Evolutionary conservation across 192 early-diverging fungal species (phyloP), one percentile per base, ranked within the genome.

Genomic region (Backusella australiensis): DNA sequence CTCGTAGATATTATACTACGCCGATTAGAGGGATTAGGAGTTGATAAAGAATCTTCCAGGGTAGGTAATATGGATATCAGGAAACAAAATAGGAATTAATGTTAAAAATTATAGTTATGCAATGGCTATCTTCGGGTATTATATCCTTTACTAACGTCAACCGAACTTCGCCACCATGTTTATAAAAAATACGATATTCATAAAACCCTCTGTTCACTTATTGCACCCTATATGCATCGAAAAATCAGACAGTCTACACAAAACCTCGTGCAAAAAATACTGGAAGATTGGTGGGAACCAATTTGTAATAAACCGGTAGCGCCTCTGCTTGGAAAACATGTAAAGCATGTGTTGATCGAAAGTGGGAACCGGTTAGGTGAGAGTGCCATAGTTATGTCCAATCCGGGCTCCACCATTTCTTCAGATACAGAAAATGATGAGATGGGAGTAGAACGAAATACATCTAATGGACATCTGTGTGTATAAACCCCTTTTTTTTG

Each of bases 1-100:
- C 86, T 97, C 17, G 86, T 96, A 5, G 96, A 98, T 81, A 92
- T 97, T 3, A 83, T 94, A 0, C 19, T 36, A n/a, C 29, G 67
- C 1, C 35, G 17, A 17, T 35, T 68, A 34, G 67, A 34, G n/a
- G 35, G n/a, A 6, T 36, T 68, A n/a, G 67, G 2, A 5, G 29
- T 1, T 19, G 67, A 68, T 17, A 68, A 34, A 35, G 67, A 68
- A 35, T 85, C 96, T 34, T 87, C 96, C 52, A 94, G 96, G 78
- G 82, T 94, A 21, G 85, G 90, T 49, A 19, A 49, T 49, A 49
- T 49, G 17, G 17, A 49, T 96, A 21, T 75, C 73, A 34, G 77
- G 77, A 77, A 35, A 72, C 59, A 15, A 68, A 26, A 34, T 35
- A 71, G 12, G 19, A 63, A 0, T 14, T 26, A 44, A 6, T 63